Evolutionary conservation across 1,284 basidiomycete species (phyloP), one percentile per base, ranked within the genome.

Genomic region (Sanghuangporus baumii): DNA sequence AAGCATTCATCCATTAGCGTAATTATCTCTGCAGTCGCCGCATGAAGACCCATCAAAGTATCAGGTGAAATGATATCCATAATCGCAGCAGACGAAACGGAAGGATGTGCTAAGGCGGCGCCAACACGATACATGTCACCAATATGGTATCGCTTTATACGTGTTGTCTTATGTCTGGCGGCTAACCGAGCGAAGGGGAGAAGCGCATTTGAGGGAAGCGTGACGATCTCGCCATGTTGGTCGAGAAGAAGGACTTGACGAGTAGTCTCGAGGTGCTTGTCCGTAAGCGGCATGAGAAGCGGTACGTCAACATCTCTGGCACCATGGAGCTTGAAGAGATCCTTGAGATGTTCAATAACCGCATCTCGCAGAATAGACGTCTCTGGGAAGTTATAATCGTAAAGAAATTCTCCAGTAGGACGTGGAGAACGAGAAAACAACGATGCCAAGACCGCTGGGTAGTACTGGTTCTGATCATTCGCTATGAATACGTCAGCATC

Each of bases 101-200:
- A 82, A 0, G 90, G 90, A 71, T 92, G 91, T 2, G 89, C 90
- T 2, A 86, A 78, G 31, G 84, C 79, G 26, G 79, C 70, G 65
- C 79, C 85, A 1, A 86, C 82, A 48, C 81, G 76, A 71, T 87
- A 94, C 9, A 87, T 84, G 65, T 88, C 83, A 37, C 86, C 82
- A 38, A 96, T 87, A 73, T 94, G 90, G 75, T 91, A 97, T 16
- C 95, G 83, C 75, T 98, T 98, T 73, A 97, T 94, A 47, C 96
- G 79, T 67, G 84, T 85, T 56, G 86, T 82, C 55, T 84, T 84
- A 14, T 81, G 83, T 61, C 91, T 80, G 0, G 91, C 93, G 16
- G 93, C 93, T 47, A 93, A 79, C 54, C 94, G 81, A 8, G 95
- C 94, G 73, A 98, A 96, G 0, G 91, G 88, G 1, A 91, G 78